These are phyloP conservation scores for Inonotus obliquus DNA, from an alignment of 1,284 basidiomycete species.

Conservation along the genomic window DNA sequence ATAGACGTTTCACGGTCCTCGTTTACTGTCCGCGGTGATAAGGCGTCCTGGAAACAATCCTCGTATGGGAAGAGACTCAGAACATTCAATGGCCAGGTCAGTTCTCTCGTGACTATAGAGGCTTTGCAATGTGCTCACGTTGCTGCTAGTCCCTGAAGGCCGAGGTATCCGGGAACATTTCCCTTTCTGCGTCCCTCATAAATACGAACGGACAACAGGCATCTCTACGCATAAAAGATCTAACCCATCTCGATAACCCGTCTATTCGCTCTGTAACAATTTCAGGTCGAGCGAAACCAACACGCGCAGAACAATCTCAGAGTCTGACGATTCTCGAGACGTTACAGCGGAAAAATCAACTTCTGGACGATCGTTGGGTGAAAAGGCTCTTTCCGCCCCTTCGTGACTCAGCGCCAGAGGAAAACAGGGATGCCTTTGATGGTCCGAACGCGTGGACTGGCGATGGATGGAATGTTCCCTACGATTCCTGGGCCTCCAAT, in stretches of 20 bases:
- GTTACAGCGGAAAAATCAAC: background rate
- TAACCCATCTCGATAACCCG: background rate
- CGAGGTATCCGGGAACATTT: background rate
- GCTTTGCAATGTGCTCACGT: background rate
- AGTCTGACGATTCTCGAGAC: background rate
- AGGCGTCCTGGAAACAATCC: background rate
- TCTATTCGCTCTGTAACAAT: slow-evolving; percentile 5
- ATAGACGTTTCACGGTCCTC: background rate
- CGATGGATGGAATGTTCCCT: background rate
- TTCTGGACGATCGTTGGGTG: slow-evolving; percentile 4
- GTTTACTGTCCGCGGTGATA: background rate
- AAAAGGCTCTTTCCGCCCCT: background rate
- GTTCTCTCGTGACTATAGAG: background rate
- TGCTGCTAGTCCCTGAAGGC: background rate
- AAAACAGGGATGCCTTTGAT: background rate
- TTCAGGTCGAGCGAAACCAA: background rate
- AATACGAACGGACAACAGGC: background rate
- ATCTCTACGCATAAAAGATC: background rate
- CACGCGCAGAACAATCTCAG: slow-evolving; percentile 1
- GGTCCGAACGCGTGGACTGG: background rate
- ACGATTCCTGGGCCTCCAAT: background rate
- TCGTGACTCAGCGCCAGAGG: background rate
- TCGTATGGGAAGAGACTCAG: background rate
- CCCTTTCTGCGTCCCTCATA: background rate
- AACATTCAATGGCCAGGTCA: background rate